phyloP scores from a whole-genome alignment of 495 filamentous ascomycete species.

The Podospora sp. region DNA sequence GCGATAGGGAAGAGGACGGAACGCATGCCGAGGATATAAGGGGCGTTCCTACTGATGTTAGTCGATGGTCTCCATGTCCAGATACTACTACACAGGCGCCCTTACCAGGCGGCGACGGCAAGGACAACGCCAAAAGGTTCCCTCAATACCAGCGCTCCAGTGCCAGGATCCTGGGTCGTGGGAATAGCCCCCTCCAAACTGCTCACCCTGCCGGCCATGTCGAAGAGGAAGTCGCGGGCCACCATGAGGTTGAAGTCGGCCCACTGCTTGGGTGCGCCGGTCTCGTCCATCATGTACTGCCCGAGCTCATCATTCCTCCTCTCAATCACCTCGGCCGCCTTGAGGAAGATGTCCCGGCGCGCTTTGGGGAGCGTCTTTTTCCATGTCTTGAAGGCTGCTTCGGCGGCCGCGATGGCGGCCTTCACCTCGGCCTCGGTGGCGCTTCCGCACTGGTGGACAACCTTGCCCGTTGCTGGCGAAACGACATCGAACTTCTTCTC shows the following conservation, averaged over 20 bases:
- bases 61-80: slow-evolving; percentile 16
- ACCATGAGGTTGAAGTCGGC: slow-evolving; percentile 65
- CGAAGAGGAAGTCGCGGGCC: slow-evolving; percentile 63
- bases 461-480: slow-evolving; percentile 63
- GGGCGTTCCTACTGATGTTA: slow-evolving; percentile 63
- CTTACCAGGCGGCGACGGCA: slow-evolving; percentile 81
- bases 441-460: slow-evolving; percentile 62
- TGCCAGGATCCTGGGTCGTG: slow-evolving; percentile 52
- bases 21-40: slow-evolving; percentile 69
- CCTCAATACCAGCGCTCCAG: slow-evolving; percentile 70
- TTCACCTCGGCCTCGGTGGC: slow-evolving; percentile 65
- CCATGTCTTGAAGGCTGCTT: slow-evolving; percentile 74
- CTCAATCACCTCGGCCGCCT: slow-evolving; percentile 69
- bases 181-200: slow-evolving; percentile 66
- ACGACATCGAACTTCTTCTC: slow-evolving; percentile 66
- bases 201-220: slow-evolving; percentile 69
- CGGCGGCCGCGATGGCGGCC: slow-evolving; percentile 64
- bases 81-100: not conserved
- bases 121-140: slow-evolving; percentile 83
- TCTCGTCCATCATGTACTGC: slow-evolving; percentile 68
- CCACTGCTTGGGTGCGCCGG: slow-evolving; percentile 58
- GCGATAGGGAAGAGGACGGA: slow-evolving; percentile 76
- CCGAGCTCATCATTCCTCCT: slow-evolving; percentile 64
- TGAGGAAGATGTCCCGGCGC: slow-evolving; percentile 72
- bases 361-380: slow-evolving; percentile 58